Base-by-base conservation (phyloP, 2,329 filamentous ascomycete species). In the Magnaporthiopsis rhizophila region DNA sequence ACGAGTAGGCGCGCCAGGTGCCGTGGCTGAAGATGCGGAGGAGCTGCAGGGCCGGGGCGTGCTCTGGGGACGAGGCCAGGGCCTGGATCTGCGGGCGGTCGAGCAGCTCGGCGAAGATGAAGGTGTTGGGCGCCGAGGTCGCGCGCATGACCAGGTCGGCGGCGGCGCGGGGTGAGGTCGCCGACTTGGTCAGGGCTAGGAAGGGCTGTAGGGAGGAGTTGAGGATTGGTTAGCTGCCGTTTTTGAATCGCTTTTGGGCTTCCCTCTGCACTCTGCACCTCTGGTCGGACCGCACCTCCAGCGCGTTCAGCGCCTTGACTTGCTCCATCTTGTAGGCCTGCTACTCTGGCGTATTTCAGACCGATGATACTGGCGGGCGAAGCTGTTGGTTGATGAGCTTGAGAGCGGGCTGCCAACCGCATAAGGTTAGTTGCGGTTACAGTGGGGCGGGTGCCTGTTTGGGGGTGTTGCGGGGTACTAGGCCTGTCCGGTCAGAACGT, bases 21-120 rank as follows among this genome's bases (percentile, higher is more conserved):
- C 94, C 95, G 82, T 95, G 92, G 65, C 92, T 91, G 77, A 99
- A 99, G 71, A 96, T 88, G 76, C 93, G 84, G 59, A 99, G 88
- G 18, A 96, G 83, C 1, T 80, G 85, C 62, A 95, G 81, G 76
- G 91, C 78, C 3, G 79, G 69, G 2, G 81, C 78, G 71, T 89
- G 85, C 61, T 96, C 89, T 50, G 82, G 73, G 26, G 72, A 72
- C 11, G 75, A 74, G 56, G 81, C 80, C 59, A 98, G 86, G 15
- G 85, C 83, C 76, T 95, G 90, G 69, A 98, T 87, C 70, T 91
- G 87, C 0, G 90, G 86, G 1, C 88, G 87, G 70, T 90, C 84
- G 53, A 99, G 87, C n/a, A 99, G 88, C 78, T 98, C 94, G 69
- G 90, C 86, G 79, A 99, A 99, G 77, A 98, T 84, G 76, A 89